Evolutionary conservation across 345 rosid genomes (phyloP).

Genomic region (Bretschneidera sinensis): DNA sequence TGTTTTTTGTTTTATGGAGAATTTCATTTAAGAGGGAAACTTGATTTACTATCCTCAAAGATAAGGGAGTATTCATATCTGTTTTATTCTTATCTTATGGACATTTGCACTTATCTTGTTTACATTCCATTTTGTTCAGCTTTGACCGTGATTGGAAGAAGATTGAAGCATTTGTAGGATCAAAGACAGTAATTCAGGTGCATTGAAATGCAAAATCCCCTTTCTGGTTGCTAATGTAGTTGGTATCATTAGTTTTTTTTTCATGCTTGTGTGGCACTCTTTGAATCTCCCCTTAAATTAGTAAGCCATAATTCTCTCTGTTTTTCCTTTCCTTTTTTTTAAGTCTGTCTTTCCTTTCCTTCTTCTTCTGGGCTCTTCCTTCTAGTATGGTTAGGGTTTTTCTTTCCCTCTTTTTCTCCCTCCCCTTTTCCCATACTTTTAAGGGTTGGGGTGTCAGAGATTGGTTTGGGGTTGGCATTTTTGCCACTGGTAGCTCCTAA

Average conservation of each 20-base stretch:
- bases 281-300: not conserved
- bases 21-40: not conserved
- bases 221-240: not conserved
- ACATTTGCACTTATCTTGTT: constrained; percentile 5
- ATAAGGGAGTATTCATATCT: not conserved
- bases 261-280: not conserved
- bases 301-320: not conserved
- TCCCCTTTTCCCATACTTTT: no score
- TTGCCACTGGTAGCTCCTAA: no score
- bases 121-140: constrained; percentile 29
- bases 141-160: constrained; percentile 96
- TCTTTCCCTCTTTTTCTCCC: constrained; percentile 16
- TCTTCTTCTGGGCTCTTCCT: constrained; percentile 18
- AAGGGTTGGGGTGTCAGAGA: not conserved
- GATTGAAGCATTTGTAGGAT: constrained; percentile 84
- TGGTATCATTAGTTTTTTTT: not conserved
- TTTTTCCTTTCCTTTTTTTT: constrained; percentile 5
- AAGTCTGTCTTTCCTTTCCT: no score
- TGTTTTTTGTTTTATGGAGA: no score
- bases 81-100: constrained; percentile 12
- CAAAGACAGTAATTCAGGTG: constrained; percentile 91
- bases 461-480: not conserved
- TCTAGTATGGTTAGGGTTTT: constrained; percentile 9
- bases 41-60: not conserved
- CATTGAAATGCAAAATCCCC: constrained; percentile 6